Evolutionary conservation across 495 filamentous ascomycete genomes (phyloP).

Genomic region (Achaetomiella virescens): DNA sequence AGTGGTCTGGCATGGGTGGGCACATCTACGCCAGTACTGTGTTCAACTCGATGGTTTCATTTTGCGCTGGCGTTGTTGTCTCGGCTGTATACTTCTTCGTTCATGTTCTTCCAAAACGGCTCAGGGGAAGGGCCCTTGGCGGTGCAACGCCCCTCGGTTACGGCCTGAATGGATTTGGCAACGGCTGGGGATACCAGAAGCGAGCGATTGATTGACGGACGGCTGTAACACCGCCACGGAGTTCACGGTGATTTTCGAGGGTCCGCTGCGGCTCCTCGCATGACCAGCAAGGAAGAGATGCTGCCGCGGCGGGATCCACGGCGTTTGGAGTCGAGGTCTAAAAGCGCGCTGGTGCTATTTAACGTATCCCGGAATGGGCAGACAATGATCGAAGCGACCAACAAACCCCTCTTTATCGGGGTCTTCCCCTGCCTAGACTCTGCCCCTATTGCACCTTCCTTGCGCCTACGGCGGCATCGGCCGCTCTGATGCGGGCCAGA

Average conservation of each 20-base stretch:
- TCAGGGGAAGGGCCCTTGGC: constrained; percentile 45
- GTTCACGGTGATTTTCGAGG: too few species aligned
- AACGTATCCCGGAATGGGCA: too few species aligned
- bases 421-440: too few species aligned
- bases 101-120: constrained; percentile 50
- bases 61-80: constrained; percentile 48
- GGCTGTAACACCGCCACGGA: too few species aligned
- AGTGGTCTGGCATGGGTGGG: constrained; percentile 58
- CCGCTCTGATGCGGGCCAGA: constrained; percentile 28
- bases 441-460: not conserved
- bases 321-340: too few species aligned
- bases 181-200: constrained; percentile 51
- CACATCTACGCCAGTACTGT: constrained; percentile 62
- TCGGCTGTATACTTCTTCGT: constrained; percentile 59
- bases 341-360: too few species aligned
- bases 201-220: constrained; percentile 32
- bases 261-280: too few species aligned
- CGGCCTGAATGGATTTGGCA: constrained; percentile 42
- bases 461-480: constrained; percentile 24
- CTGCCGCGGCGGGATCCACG: too few species aligned
- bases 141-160: constrained; percentile 50
- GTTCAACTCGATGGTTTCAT: constrained; percentile 56
- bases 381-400: too few species aligned
- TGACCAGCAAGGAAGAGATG: too few species aligned
- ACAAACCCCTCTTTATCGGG: too few species aligned